Conservation (phyloP, 2,329 filamentous ascomycete species). For the Onygenales sp. region DNA sequence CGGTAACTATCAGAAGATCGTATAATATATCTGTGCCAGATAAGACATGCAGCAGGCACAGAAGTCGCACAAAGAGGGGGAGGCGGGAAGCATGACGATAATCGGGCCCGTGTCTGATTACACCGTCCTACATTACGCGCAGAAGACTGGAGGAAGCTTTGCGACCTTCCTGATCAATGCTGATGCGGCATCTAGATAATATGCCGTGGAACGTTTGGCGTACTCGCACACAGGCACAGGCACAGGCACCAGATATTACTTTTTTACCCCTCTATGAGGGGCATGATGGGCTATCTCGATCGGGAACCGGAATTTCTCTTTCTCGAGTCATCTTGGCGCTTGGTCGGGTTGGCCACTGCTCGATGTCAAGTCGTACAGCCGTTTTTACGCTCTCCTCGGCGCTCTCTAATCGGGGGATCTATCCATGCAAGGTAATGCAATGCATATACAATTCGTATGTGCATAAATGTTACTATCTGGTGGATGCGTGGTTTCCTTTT, state of each 20-base stretch:
- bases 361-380: not conserved
- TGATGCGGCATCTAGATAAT: not conserved
- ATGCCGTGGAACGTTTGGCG: not conserved
- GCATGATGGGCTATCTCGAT: not conserved
- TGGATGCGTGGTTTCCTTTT: not conserved
- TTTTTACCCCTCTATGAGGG: not conserved
- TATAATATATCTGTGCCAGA: no score
- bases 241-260: not conserved
- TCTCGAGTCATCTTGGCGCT: no score
- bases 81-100: no score
- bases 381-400: not conserved
- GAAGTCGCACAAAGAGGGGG: no score
- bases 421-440: not conserved
- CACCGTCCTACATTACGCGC: not conserved
- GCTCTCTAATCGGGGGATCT: not conserved
- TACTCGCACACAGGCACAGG: not conserved
- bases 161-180: not conserved
- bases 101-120: no score
- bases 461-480: no score
- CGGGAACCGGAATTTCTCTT: no score
- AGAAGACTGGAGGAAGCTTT: not conserved
- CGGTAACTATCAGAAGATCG: no score
- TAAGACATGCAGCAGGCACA: no score
- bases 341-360: no score
- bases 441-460: no score